These are phyloP conservation scores for Aspergillus nanangensis DNA, from an alignment of 495 filamentous ascomycete species.

Conservation along the genomic window DNA sequence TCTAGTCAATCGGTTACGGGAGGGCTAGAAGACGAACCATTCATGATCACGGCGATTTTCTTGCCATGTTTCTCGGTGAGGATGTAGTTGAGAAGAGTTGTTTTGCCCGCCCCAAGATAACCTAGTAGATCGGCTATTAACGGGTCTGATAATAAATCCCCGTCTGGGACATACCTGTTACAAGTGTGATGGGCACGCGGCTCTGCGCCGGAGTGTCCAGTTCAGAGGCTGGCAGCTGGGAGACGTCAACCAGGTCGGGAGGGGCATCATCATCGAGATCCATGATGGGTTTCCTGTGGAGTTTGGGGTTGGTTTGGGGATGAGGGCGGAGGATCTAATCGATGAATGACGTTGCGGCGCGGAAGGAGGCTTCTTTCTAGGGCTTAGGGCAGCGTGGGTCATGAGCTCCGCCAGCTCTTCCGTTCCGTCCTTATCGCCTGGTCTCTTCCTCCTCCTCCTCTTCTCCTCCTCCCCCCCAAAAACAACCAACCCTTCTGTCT, in stretches of 20 bases:
- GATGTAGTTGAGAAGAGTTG: conserved; percentile 93
- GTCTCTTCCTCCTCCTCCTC: conserved; percentile 10
- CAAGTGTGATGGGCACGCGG: conserved; percentile 89
- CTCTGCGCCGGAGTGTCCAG: conserved; percentile 39
- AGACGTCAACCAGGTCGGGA: conserved; percentile 63
- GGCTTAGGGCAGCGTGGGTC: conserved; percentile 38
- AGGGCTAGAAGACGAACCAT: conserved; percentile 51
- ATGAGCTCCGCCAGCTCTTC: conserved; percentile 7
- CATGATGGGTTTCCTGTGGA: too few species aligned
- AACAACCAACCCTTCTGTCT: too few species aligned
- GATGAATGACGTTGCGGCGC: conserved; percentile 38
- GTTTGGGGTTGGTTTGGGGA: too few species aligned
- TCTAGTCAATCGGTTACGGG: not conserved
- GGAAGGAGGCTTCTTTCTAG: conserved; percentile 25
- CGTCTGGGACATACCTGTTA: conserved; percentile 61
- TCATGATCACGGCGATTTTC: conserved; percentile 95
- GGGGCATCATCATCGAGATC: conserved; percentile 65
- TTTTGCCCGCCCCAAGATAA: conserved; percentile 94
- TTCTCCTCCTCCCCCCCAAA: conserved; percentile 19
- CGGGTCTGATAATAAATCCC: too few species aligned
- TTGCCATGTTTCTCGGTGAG: conserved; percentile 91
- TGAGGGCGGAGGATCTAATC: too few species aligned
- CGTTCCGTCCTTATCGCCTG: conserved; percentile 2
- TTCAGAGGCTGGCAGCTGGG: conserved; percentile 24
- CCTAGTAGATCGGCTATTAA: conserved; percentile 31